These are phyloP conservation scores for Vigna unguiculata DNA, from an alignment of 306 rosid genomes.

Conservation along the genomic window DNA sequence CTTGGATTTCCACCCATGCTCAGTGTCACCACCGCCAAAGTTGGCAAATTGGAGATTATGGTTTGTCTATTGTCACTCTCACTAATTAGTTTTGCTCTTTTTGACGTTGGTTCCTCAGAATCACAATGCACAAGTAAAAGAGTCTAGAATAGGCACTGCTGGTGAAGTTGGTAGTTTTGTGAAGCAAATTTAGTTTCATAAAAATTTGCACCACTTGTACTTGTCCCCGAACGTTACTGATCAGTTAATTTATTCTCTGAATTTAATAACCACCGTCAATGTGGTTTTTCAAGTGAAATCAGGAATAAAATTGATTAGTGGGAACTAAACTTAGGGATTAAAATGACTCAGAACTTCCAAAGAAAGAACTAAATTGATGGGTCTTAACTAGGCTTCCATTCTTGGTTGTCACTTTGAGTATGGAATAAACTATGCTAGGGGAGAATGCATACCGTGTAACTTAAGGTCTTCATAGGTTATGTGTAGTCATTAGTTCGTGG, in stretches of 20 bases:
- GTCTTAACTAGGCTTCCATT: neutral
- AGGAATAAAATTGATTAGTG: neutral
- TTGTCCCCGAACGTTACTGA: neutral
- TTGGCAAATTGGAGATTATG: conserved; percentile 84
- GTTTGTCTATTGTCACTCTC: conserved; percentile 53
- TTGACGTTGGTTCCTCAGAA: conserved; percentile 30
- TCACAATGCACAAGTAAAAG: neutral
- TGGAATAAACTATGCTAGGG: no score
- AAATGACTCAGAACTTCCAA: neutral
- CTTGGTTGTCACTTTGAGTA: no score
- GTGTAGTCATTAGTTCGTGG: no score
- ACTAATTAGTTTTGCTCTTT: neutral
- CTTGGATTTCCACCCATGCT: conserved; percentile 91
- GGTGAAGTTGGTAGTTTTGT: neutral
- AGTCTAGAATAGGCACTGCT: neutral
- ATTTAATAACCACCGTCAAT: neutral
- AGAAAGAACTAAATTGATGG: neutral
- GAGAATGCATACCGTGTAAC: no score
- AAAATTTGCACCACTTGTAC: neutral
- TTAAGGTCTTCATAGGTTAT: no score
- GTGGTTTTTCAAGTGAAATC: neutral
- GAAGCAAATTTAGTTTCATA: neutral
- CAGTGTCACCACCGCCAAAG: conserved; percentile 79
- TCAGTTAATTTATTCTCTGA: neutral
- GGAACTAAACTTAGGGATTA: neutral